Evolutionary conservation across 2,329 filamentous ascomycete species (phyloP).

Genomic region (Fusarium vanettenii): DNA sequence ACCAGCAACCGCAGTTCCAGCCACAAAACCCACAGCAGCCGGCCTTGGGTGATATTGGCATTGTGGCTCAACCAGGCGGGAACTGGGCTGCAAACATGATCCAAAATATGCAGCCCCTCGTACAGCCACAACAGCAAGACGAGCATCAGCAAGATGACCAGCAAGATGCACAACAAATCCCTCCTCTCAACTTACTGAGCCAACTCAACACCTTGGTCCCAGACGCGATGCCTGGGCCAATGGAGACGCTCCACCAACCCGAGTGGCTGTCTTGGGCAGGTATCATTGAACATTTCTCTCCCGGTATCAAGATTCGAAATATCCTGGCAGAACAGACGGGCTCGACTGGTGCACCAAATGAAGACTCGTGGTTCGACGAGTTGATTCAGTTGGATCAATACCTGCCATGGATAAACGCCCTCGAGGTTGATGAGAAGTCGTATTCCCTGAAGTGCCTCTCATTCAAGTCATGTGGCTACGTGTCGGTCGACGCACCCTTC

Average conservation of each 20-base stretch:
- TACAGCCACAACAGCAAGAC: constrained; percentile 1
- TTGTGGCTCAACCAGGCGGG: background rate
- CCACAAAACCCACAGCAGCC: background rate
- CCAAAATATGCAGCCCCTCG: background rate
- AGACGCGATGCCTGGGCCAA: constrained; percentile 2
- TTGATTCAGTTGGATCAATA: constrained; percentile 19
- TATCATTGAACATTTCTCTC: constrained; percentile 56
- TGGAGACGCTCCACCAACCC: constrained; percentile 42
- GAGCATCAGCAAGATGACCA: constrained; percentile 9
- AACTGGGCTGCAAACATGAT: background rate
- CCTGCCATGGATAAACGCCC: constrained; percentile 38
- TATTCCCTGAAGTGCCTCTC: constrained; percentile 55
- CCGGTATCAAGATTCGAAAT: constrained; percentile 48
- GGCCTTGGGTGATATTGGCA: background rate
- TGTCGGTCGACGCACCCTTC: constrained; percentile 52
- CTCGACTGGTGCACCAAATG: background rate
- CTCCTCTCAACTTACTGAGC: background rate
- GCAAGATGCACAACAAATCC: background rate
- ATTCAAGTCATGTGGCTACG: constrained; percentile 73
- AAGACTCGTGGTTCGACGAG: constrained; percentile 8
- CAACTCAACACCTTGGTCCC: constrained; percentile 9
- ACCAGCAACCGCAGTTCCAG: background rate
- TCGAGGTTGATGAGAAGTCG: constrained; percentile 42
- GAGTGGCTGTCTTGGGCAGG: constrained; percentile 54
- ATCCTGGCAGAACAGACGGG: constrained; percentile 19